Evolutionary conservation across 176 grass and related monocot species (phyloP).

Genomic region (Cymbopogon citratus): DNA sequence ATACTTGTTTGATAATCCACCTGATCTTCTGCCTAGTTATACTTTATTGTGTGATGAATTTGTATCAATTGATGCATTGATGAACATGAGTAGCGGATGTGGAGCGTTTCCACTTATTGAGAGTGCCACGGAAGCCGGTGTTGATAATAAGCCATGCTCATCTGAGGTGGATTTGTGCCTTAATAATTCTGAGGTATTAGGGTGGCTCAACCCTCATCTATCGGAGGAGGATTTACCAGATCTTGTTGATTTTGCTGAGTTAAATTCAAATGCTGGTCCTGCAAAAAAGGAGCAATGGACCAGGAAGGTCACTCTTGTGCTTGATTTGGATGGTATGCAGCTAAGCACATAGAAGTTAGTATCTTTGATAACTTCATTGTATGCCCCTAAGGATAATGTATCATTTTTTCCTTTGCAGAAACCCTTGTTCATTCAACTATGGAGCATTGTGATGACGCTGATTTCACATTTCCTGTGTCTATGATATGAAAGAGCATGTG

Average conservation of each 20-base stretch:
- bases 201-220: constrained; percentile 64
- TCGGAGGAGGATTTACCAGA: constrained; percentile 35
- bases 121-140: constrained; percentile 24
- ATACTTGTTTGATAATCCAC: constrained; percentile 57
- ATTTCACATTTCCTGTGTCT: constrained; percentile 73
- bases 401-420: constrained; percentile 50
- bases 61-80: constrained; percentile 44
- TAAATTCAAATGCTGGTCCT: constrained; percentile 36
- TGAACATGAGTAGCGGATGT: constrained; percentile 43
- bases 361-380: not conserved
- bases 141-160: constrained; percentile 26
- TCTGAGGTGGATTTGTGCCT: constrained; percentile 41
- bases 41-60: constrained; percentile 35
- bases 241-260: constrained; percentile 56
- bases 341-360: not conserved
- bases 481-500: constrained; percentile 69
- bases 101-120: constrained; percentile 62
- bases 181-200: constrained; percentile 39
- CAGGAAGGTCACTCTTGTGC: constrained; percentile 78
- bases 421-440: constrained; percentile 94
- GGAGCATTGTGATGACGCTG: constrained; percentile 60
- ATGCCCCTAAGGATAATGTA: constrained; percentile 14
- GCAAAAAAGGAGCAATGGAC: constrained; percentile 30
- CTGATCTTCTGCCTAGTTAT: constrained; percentile 47
- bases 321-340: constrained; percentile 95